These are phyloP conservation scores for Sporobolomyces pararoseus DNA, from an alignment of 768 basidiomycete genomes.

Conservation along the genomic window DNA sequence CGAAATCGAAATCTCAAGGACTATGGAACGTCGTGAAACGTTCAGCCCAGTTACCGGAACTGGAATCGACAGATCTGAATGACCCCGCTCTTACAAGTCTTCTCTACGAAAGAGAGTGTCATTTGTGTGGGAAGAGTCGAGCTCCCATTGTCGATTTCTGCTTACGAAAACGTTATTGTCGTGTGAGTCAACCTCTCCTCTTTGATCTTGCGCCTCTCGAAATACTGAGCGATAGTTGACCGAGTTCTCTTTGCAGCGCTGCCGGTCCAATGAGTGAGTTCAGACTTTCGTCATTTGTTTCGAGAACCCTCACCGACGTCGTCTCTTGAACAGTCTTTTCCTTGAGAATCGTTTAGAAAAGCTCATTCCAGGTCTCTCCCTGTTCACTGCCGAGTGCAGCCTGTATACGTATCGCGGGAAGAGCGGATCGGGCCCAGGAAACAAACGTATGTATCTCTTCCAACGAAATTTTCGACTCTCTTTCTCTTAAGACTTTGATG, in stretches of 20 bases:
- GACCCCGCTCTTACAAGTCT: not conserved
- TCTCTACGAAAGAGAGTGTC: not conserved
- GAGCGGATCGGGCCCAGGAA: no score
- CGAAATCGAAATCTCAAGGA: not conserved
- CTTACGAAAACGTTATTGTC: not conserved
- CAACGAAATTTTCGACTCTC: no score
- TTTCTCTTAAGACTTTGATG: no score
- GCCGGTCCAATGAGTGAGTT: not conserved
- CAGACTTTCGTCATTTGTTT: no score
- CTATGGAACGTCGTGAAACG: conserved; percentile 3
- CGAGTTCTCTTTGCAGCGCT: not conserved
- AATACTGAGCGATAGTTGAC: not conserved
- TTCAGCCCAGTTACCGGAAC: not conserved
- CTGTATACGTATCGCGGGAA: no score
- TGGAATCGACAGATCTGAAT: not conserved
- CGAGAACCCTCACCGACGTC: no score
- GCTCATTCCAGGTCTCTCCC: no score
- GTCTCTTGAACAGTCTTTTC: no score
- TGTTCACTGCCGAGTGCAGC: no score
- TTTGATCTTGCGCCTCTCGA: not conserved
- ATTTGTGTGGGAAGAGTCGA: not conserved
- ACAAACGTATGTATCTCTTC: no score
- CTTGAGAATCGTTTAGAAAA: no score
- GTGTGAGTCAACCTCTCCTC: not conserved
- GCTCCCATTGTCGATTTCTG: not conserved